Evolutionary conservation across 805 yeast genomes (phyloP).

Genomic region (Hanseniaspora meyeri): DNA sequence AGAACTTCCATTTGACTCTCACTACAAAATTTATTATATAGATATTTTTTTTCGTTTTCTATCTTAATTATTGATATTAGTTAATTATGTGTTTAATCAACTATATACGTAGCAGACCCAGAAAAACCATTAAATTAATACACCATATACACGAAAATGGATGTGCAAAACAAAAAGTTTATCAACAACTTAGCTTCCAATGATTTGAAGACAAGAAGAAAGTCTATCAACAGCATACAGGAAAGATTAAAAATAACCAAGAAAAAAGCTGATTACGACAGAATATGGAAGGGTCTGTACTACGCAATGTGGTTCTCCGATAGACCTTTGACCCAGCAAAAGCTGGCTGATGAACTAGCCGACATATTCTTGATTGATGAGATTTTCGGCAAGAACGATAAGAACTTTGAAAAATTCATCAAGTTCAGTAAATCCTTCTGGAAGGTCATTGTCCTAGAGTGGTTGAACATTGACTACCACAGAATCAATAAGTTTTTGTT

Average conservation of each 20-base stretch:
- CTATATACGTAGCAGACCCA: no score
- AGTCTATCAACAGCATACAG: slow-evolving; percentile 50
- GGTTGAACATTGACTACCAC: slow-evolving; percentile 71
- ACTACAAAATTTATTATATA: no score
- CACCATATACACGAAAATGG: background rate
- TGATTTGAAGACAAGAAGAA: slow-evolving; percentile 56
- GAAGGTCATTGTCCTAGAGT: slow-evolving; percentile 64
- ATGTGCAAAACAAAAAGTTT: slow-evolving; percentile 37
- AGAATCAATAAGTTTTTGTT: slow-evolving; percentile 79
- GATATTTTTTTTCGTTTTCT: no score
- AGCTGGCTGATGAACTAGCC: slow-evolving; percentile 64
- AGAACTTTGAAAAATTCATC: slow-evolving; percentile 23
- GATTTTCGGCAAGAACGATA: slow-evolving; percentile 15
- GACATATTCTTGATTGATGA: slow-evolving; percentile 23
- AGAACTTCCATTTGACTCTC: no score
- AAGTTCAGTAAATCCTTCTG: slow-evolving; percentile 66
- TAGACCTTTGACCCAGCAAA: slow-evolving; percentile 82
- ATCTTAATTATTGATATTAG: no score
- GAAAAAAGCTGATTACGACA: slow-evolving; percentile 48
- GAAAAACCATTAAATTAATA: background rate
- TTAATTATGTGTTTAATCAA: no score
- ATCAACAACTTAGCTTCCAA: slow-evolving; percentile 78
- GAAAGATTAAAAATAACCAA: slow-evolving; percentile 33
- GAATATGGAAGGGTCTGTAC: slow-evolving; percentile 92
- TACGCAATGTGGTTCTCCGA: slow-evolving; percentile 96